phyloP scores from a whole-genome alignment of 2,329 filamentous ascomycete species.

The Fusarium verticillioides region DNA sequence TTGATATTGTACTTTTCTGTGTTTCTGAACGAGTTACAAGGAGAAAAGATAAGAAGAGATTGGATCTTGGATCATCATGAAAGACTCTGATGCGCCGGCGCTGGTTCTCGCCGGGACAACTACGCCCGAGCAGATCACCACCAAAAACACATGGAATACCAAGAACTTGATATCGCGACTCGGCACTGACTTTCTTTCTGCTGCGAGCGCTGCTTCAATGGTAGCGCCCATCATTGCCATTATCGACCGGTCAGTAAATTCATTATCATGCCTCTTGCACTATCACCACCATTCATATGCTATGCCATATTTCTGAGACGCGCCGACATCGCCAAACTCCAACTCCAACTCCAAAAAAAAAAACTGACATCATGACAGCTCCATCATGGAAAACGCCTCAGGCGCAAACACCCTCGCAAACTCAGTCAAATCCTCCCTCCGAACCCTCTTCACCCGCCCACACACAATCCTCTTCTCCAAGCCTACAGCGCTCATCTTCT shows the following conservation, averaged over 20 bases:
- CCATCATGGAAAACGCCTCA: conserved; percentile 85
- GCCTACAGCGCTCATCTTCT: conserved; percentile 75
- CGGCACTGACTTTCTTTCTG: conserved; percentile 74
- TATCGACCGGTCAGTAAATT: conserved; percentile 76
- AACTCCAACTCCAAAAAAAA: not conserved
- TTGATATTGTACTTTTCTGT: not conserved
- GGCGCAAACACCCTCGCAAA: conserved; percentile 68
- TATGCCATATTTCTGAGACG: not conserved
- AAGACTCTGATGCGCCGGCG: conserved; percentile 25
- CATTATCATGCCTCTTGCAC: not conserved
- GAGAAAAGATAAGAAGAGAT: not conserved
- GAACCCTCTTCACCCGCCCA: conserved; percentile 67
- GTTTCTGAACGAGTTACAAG: no score
- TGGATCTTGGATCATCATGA: conserved; percentile 5
- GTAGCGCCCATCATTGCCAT: conserved; percentile 88
- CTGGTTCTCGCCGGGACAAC: conserved; percentile 38
- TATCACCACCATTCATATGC: not conserved
- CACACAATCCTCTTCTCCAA: conserved; percentile 70
- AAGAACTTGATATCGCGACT: conserved; percentile 75
- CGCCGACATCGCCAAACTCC: conserved; percentile 16
- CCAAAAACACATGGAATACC: conserved; percentile 73
- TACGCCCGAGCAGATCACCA: conserved; percentile 29
- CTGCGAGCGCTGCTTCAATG: conserved; percentile 75
- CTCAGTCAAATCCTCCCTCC: conserved; percentile 70
- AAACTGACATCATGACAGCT: conserved; percentile 57